Base-by-base conservation (phyloP, 495 filamentous ascomycete species). In the Sabuloglossum arenarium region DNA sequence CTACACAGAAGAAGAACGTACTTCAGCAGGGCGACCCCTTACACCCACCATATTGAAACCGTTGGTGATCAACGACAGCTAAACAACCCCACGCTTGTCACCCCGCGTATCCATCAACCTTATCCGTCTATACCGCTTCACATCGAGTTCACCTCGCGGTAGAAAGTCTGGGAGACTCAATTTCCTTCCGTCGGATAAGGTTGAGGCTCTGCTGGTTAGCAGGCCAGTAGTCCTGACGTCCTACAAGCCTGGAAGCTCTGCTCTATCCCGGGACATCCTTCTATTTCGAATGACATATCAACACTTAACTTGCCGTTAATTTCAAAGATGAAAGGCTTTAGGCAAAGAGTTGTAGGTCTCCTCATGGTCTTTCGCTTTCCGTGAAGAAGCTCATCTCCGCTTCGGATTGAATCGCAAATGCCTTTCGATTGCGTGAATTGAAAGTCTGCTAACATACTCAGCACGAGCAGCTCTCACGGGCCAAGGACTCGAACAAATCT, bases 341-440 rank as follows among this genome's bases (percentile, higher is more conserved):
- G 91, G 73, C 87, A 94, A 75, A 84, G 85, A 84, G 93, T 97
- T 74, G 90, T 94, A 76, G 76, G 90, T 84, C 58, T 50, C 61
- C 61, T 51, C 37, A 63, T 59, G 60, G 9, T 29, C 8, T 31
- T 16, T 37, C 30, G 16, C 30, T 10, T n/a, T 30, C 54, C n/a
- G 16, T n/a, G 55, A 14, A 29, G 3, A 6, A 24, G 19, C 55
- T 28, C 25, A 11, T 53, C 21, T 56, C 21, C 55, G 47, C 53
- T 29, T 11, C 6, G 16, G 21, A 30, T 56, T 55, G 9, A 50
- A 56, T 31, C 24, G 34, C 10, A 50, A 14, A 27, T n/a, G 31
- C 3, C 14, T 50, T 55, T 32, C 55, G 53, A 27, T 25, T 55
- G 8, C 21, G 3, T 47, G 24, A 19, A 1, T n/a, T 11, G 21